Evolutionary conservation across 2,329 filamentous ascomycete genomes (phyloP).

Genomic region (Periglandula ipomoeae): DNA sequence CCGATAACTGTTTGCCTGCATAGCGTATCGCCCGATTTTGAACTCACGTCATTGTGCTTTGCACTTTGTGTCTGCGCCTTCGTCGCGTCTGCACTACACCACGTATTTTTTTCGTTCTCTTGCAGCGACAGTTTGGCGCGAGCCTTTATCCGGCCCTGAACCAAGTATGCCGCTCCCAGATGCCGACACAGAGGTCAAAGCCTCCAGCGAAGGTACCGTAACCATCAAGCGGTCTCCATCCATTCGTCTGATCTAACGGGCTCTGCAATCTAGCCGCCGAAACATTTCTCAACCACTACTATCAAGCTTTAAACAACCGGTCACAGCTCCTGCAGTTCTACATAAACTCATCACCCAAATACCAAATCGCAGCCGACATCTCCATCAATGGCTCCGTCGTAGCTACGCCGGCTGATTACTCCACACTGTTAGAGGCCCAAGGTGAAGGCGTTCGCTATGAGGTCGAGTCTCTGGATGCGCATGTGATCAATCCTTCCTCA

Average conservation of each 20-base stretch:
- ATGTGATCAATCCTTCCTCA: constrained; percentile 65
- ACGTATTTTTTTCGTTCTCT: neutral
- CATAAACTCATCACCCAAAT: constrained; percentile 45
- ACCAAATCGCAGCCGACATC: constrained; percentile 55
- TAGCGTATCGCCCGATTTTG: no score
- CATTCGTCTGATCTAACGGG: neutral
- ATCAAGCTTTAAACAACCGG: constrained; percentile 61
- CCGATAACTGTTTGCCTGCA: neutral
- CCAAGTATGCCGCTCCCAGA: constrained; percentile 26
- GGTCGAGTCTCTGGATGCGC: constrained; percentile 65
- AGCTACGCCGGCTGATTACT: constrained; percentile 53
- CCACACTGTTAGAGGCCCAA: constrained; percentile 58
- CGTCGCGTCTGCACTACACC: neutral
- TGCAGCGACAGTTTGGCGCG: neutral
- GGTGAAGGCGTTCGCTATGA: constrained; percentile 55
- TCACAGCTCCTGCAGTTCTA: constrained; percentile 60
- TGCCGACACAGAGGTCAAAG: constrained; percentile 34
- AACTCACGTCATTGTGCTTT: neutral
- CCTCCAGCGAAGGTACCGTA: constrained; percentile 36
- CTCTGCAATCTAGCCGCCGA: constrained; percentile 48
- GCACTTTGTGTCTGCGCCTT: neutral
- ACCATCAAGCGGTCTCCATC: neutral
- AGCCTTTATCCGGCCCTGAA: neutral
- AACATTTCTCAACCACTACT: constrained; percentile 65
- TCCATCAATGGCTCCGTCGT: constrained; percentile 69